Conservation (phyloP, 257 asterid genomes). For the Vinca minor region DNA sequence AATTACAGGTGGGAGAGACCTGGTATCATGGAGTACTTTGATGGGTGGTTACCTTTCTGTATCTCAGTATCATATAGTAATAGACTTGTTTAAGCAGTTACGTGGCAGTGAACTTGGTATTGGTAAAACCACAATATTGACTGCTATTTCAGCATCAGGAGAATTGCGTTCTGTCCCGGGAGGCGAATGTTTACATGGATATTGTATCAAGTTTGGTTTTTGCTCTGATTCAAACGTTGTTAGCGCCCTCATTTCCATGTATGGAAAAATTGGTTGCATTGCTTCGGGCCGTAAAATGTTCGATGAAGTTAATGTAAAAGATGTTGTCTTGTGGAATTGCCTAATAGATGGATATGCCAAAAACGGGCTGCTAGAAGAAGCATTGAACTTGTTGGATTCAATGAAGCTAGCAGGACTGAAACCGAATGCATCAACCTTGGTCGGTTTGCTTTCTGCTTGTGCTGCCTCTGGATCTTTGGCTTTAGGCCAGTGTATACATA, state of each 20-base stretch:
- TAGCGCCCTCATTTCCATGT: constrained; percentile 48
- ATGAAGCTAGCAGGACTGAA: constrained; percentile 31
- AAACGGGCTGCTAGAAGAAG: constrained; percentile 34
- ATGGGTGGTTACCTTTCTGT: constrained; percentile 54
- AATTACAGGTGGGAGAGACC: constrained; percentile 27
- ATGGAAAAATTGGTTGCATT: constrained; percentile 33
- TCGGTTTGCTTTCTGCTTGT: constrained; percentile 50
- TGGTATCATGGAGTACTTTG: constrained; percentile 49
- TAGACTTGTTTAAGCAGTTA: constrained; percentile 35
- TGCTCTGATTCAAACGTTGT: constrained; percentile 27
- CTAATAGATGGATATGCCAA: constrained; percentile 55
- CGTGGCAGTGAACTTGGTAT: constrained; percentile 13
- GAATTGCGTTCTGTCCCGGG: constrained; percentile 13
- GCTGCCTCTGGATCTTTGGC: constrained; percentile 35
- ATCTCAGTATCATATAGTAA: constrained; percentile 20
- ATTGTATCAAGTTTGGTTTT: constrained; percentile 50
- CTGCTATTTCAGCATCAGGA: constrained; percentile 33
- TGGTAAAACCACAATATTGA: constrained; percentile 32
- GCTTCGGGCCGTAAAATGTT: constrained; percentile 32
- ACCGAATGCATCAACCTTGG: constrained; percentile 52
- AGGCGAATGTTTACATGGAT: constrained; percentile 34
- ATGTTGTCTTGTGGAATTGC: constrained; percentile 61
- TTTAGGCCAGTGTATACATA: constrained; percentile 29
- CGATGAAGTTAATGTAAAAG: constrained; percentile 40
- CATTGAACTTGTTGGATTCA: constrained; percentile 25